Evolutionary conservation across 805 yeast genomes (phyloP).

Genomic region (Yamadazyma insecticola): DNA sequence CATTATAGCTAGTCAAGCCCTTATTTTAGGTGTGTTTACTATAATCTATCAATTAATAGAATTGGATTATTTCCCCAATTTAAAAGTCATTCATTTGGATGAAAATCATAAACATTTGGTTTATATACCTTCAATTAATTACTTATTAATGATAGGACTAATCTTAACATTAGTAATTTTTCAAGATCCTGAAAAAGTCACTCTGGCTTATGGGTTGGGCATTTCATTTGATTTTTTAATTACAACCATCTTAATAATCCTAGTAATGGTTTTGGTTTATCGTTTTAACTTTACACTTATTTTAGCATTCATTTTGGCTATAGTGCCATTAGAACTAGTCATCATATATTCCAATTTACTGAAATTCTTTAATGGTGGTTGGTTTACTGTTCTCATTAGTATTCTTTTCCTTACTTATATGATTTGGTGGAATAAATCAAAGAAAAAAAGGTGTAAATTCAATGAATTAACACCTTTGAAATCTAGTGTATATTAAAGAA

Average conservation of each 20-base stretch:
- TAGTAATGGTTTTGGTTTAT: conserved; percentile 32
- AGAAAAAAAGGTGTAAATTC: too few relatives aligned
- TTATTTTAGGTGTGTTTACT: conserved; percentile 51
- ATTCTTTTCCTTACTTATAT: conserved; percentile 24
- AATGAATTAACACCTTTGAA: too few relatives aligned
- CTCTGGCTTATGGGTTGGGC: conserved; percentile 60
- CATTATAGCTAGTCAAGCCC: conserved; percentile 58
- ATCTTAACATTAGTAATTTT: conserved; percentile 50
- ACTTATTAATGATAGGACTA: conserved; percentile 48
- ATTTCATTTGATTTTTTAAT: conserved; percentile 52
- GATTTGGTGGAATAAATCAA: too few relatives aligned
- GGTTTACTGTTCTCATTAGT: conserved; percentile 53
- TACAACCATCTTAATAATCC: conserved; percentile 44
- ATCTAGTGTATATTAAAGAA: too few relatives aligned
- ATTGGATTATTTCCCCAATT: conserved; percentile 50
- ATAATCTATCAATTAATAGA: conserved; percentile 50
- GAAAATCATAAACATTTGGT: conserved; percentile 44
- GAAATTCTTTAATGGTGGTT: conserved; percentile 56
- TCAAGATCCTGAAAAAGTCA: conserved; percentile 43
- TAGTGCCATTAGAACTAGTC: conserved; percentile 44
- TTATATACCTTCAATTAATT: conserved; percentile 49
- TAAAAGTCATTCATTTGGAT: conserved; percentile 44
- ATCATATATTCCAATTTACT: conserved; percentile 45
- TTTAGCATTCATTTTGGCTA: conserved; percentile 36
- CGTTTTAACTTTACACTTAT: conserved; percentile 30